phyloP scores from a whole-genome alignment of 768 basidiomycete species.

The Coprinopsis sp. region DNA sequence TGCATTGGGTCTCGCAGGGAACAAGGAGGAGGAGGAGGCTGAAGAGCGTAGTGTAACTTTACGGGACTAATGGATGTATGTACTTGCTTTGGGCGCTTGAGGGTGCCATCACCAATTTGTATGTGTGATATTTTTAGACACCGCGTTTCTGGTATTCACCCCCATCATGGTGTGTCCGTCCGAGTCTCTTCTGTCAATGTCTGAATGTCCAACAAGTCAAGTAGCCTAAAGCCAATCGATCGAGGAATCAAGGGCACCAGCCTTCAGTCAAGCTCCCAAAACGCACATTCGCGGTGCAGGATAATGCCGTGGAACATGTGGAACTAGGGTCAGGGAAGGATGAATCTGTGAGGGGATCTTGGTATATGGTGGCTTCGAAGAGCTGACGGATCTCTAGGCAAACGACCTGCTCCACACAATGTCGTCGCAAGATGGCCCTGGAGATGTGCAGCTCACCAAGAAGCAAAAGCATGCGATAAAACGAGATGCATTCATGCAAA shows the following conservation, averaged over 20 bases:
- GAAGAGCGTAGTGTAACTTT: slow-evolving; percentile 5
- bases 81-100: background rate
- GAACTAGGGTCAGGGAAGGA: slow-evolving; percentile 32
- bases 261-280: slow-evolving; percentile 47
- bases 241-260: slow-evolving; percentile 43
- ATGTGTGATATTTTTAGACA: background rate
- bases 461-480: slow-evolving; percentile 65
- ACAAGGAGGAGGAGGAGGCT: slow-evolving; percentile 17
- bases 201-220: background rate
- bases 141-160: background rate
- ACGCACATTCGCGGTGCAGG: slow-evolving; percentile 47
- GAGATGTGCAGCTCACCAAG: slow-evolving; percentile 34
- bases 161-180: slow-evolving; percentile 19
- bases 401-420: slow-evolving; percentile 28
- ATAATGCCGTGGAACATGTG: slow-evolving; percentile 43
- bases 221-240: slow-evolving; percentile 39
- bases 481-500: slow-evolving; percentile 64
- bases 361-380: background rate
- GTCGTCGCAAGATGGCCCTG: slow-evolving; percentile 19
- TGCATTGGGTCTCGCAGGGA: slow-evolving; percentile 24
- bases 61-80: slow-evolving; percentile 1
- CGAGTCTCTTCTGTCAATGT: slow-evolving; percentile 1
- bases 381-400: too few species aligned
- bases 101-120: background rate
- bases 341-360: slow-evolving; percentile 24